Conservation (phyloP, 2,329 filamentous ascomycete genomes). For the Aspergillus sp. region DNA sequence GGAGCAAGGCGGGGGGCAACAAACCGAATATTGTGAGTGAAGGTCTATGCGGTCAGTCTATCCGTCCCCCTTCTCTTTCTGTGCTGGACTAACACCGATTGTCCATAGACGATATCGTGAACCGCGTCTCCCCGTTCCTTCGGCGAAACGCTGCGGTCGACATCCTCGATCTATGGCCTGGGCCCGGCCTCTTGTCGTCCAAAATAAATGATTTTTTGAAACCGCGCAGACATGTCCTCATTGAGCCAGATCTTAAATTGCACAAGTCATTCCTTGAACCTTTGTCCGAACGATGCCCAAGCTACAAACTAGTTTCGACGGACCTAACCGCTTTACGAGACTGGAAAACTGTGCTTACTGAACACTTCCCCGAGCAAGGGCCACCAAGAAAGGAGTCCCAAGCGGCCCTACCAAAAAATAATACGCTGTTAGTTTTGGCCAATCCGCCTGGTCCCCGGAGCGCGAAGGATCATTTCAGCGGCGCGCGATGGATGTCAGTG, state of each 20-base stretch:
- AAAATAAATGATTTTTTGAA: conserved; percentile 73
- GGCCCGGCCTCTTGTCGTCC: conserved; percentile 73
- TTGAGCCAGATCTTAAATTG: conserved; percentile 66
- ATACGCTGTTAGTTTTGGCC: conserved; percentile 70
- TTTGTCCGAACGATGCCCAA: conserved; percentile 52
- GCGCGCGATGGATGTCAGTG: conserved; percentile 58
- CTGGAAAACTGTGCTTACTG: conserved; percentile 41
- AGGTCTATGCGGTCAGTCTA: conserved; percentile 34
- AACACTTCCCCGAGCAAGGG: conserved; percentile 56
- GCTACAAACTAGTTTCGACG: conserved; percentile 51
- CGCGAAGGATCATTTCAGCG: conserved; percentile 47
- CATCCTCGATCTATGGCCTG: conserved; percentile 83
- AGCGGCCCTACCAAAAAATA: conserved; percentile 59
- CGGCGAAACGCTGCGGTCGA: conserved; percentile 74
- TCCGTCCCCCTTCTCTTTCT: neutral
- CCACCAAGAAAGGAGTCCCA: conserved; percentile 38
- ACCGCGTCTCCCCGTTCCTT: conserved; percentile 69
- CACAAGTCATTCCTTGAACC: conserved; percentile 64
- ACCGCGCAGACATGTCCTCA: conserved; percentile 77
- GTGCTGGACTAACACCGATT: neutral
- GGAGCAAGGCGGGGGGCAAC: neutral
- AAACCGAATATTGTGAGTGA: conserved; percentile 31
- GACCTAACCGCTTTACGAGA: conserved; percentile 61
- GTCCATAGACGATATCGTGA: conserved; percentile 62
- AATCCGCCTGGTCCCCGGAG: conserved; percentile 62